Conservation (phyloP, 441 rosid genomes). For the Dalechampia spathulata region DNA sequence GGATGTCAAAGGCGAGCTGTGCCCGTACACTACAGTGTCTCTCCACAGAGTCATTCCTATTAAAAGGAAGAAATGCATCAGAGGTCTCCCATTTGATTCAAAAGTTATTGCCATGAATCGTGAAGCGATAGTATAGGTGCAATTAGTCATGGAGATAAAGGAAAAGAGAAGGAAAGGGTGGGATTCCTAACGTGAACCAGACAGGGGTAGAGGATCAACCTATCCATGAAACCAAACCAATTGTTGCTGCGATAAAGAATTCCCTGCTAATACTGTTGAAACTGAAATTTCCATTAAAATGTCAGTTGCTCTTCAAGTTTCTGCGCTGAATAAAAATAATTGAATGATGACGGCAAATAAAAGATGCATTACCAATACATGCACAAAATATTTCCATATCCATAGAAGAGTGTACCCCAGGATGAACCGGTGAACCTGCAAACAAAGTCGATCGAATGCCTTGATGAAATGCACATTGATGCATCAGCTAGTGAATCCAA, state of each 20-base stretch:
- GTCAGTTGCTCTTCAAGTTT: constrained; percentile 1
- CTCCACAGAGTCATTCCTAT: constrained; percentile 72
- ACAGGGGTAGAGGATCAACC: constrained; percentile 30
- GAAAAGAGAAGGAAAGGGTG: background rate
- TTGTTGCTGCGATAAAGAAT: constrained; percentile 61
- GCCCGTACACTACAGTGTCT: constrained; percentile 55
- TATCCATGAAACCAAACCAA: constrained; percentile 67
- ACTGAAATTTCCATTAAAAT: constrained; percentile 29
- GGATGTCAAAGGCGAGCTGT: constrained; percentile 54
- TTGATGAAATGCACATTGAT: background rate
- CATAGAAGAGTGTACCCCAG: constrained; percentile 86
- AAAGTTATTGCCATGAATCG: background rate
- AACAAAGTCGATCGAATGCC: constrained; percentile 5
- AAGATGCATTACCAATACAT: constrained; percentile 53
- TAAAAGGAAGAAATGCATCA: constrained; percentile 4
- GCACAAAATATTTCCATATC: constrained; percentile 84
- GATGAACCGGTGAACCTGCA: constrained; percentile 79
- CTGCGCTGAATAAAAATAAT: background rate
- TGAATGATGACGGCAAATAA: background rate
- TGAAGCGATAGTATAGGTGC: background rate
- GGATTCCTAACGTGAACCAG: background rate
- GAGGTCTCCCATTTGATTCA: background rate
- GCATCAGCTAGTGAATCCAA: background rate
- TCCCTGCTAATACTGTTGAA: constrained; percentile 49
- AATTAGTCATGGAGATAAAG: background rate